Evolutionary conservation across 73 alveolate genomes (phyloP).

Genomic region (Paramecium biaurelia): DNA sequence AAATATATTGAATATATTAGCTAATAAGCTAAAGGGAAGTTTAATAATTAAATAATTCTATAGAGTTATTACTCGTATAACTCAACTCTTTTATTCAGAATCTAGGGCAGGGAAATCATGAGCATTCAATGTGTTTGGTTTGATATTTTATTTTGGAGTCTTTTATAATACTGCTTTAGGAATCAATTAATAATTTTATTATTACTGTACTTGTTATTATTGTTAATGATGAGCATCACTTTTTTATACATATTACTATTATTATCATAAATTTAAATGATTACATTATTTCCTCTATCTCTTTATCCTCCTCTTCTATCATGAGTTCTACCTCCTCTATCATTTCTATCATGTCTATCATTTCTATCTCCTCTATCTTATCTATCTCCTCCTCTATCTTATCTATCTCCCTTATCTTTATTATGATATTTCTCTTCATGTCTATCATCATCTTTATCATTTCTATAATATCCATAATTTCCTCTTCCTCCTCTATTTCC

Average conservation of each 20-base stretch:
- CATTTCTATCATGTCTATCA: no score
- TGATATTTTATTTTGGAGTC: background rate
- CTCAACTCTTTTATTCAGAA: background rate
- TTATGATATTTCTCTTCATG: background rate
- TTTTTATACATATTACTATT: background rate
- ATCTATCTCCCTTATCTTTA: background rate
- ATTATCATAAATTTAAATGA: background rate
- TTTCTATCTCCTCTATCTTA: no score
- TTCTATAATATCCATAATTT: background rate
- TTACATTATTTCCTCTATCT: conserved; percentile 9
- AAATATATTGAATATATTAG: background rate
- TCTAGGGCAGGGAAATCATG: conserved; percentile 23
- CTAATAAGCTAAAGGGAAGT: background rate
- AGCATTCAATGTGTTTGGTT: background rate
- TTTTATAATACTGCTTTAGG: background rate
- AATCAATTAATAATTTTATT: background rate
- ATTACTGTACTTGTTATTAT: background rate
- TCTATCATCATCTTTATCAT: background rate
- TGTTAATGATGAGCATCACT: background rate
- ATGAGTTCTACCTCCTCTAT: background rate
- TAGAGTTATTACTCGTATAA: background rate
- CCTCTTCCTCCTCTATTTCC: conserved; percentile 25
- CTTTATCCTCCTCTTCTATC: conserved; percentile 19
- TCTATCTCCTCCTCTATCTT: background rate
- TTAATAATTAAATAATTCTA: background rate